phyloP scores from a whole-genome alignment of 2,329 filamentous ascomycete genomes.

The Aspergillus niger region DNA sequence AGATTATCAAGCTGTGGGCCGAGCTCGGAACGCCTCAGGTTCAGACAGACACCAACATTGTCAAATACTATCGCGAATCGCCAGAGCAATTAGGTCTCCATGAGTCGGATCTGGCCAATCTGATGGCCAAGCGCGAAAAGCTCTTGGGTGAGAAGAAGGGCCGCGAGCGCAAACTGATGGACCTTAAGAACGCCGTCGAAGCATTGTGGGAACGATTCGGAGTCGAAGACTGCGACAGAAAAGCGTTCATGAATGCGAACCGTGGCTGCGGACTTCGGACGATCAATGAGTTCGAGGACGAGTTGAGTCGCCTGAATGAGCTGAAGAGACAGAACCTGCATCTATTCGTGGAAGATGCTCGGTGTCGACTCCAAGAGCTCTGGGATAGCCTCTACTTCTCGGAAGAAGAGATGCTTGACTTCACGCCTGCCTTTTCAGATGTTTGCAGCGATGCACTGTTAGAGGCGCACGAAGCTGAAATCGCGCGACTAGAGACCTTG shows the following conservation, averaged over 20 bases:
- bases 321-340: constrained; percentile 94
- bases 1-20: constrained; percentile 92
- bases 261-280: constrained; percentile 86
- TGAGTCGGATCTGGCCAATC: constrained; percentile 75
- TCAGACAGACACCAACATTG: constrained; percentile 83
- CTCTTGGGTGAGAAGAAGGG: constrained; percentile 84
- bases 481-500: constrained; percentile 75
- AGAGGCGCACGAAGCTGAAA: constrained; percentile 91
- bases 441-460: constrained; percentile 95
- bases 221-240: constrained; percentile 78
- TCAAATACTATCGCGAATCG: constrained; percentile 84
- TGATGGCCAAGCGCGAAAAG: constrained; percentile 76
- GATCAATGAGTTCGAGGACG: constrained; percentile 95
- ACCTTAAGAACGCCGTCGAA: constrained; percentile 77
- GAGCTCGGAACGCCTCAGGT: constrained; percentile 92
- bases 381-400: constrained; percentile 95
- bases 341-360: constrained; percentile 91
- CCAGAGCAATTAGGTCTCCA: constrained; percentile 94
- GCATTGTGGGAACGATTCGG: constrained; percentile 85
- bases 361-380: constrained; percentile 85
- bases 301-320: constrained; percentile 81
- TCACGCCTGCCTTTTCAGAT: constrained; percentile 94
- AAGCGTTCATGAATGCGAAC: constrained; percentile 81
- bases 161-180: constrained; percentile 75
- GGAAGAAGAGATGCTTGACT: constrained; percentile 98